Base-by-base conservation (phyloP, 148 eudicot genomes). In the Cornus controversa region DNA sequence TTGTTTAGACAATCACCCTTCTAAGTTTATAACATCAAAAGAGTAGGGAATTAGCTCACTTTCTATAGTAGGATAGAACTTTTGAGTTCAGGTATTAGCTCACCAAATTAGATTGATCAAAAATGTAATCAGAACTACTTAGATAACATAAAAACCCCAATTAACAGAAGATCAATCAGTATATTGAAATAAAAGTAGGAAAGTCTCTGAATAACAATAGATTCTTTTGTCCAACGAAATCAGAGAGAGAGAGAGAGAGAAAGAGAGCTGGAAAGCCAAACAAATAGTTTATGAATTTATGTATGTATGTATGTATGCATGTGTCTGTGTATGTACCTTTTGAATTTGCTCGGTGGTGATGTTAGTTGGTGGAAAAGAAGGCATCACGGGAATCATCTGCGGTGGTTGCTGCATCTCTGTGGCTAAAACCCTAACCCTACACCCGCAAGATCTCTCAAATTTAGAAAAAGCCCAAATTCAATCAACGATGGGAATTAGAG, bases 341-440 rank as follows among this genome's bases (percentile, higher is more conserved):
- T 94, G 98, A 84, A 94, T 94, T 89, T 94, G 98, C 77, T 94
- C 98, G 28, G 97, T 91, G 74, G 98, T 92, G 82, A 94, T 92
- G 62, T 79, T 91, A 62, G 94, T 75, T 5, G 91, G 90, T 34
- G 91, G 90, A 72, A 87, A 90, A 6, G 94, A 85, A 42, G 93
- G 80, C 90, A 88, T 86, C 29, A 79, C 84, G 3, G 91, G 85
- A 88, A 91, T 87, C 89, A 91, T 87, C 31, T 85, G 77, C 74
- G 85, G 85, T 8, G 82, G 90, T 60, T 90, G 94, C 88, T 92
- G 97, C 97, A 89, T 92, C 67, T 50, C 27, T 36, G 27, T n/a
- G 13, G 23, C 76, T 36, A 36, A 78, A 78, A 68, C 81, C 78
- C 78, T 73, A 78, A 69, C 81, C 81, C 84, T 77, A 77, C 0